Base-by-base conservation (phyloP, 345 rosid genomes). In the Pistacia integerrima region DNA sequence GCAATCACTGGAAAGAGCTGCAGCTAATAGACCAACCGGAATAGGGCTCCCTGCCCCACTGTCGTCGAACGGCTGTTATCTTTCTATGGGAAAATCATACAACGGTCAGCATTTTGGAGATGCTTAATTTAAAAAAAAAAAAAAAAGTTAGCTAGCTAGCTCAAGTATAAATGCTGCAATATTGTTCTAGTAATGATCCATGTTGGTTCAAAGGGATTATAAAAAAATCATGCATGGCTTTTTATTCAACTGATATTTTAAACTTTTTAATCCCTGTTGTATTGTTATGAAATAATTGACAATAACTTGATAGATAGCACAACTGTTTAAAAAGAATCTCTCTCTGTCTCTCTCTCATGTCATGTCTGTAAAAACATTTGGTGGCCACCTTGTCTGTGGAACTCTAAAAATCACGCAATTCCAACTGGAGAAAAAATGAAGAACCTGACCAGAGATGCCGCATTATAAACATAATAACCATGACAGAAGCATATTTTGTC, bases 1-100 rank as follows among this genome's bases (percentile, higher is more conserved):
- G 62, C 90, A 84, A 77, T 79, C 89, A 2, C 80, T 91, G 35
- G 90, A 91, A 80, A 80, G 84, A 77, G 84, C 81, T 22, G 74
- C 85, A 1, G 74, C 79, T 49, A 61, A 58, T 57, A 74, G 80
- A 78, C 82, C 80, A 10, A 6, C 74, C 2, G 85, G 81, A 69
- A 58, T 85, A 28, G 86, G 85, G 16, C 82, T 78, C 75, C 89
- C 88, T 6, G 85, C 77, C 30, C 35, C 85, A 44, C 73, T 80
- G 69, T 61, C 86, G 71, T 61, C 86, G 3, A 84, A 74, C 51
- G 86, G 78, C 14, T 74, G 81, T 70, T 81, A 81, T 68, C 67
- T 76, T 69, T 75, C 82, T 1, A 4, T 71, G 59, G 79, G 81
- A 55, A 79, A 77, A 48, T 30, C 69, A 18, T 79, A 74, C 16